phyloP scores from a whole-genome alignment of 2,329 filamentous ascomycete species.

The Davidsoniella eucalypti region DNA sequence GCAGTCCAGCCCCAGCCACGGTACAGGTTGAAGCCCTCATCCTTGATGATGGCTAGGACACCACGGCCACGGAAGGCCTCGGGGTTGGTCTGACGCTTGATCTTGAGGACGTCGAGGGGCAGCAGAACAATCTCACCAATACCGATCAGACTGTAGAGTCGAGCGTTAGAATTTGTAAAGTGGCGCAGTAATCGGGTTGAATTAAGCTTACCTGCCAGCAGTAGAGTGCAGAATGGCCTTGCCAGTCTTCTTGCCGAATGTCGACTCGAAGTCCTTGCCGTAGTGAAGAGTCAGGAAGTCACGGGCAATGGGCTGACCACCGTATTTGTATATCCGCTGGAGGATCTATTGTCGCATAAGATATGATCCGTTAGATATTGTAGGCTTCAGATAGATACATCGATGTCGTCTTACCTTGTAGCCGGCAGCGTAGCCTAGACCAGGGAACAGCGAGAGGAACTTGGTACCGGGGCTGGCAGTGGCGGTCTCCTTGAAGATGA shows the following conservation, averaged over 20 bases:
- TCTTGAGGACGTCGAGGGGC: constrained; percentile 93
- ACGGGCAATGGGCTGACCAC: constrained; percentile 85
- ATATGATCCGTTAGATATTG: not conserved
- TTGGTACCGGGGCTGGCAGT: constrained; percentile 52
- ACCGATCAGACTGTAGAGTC: constrained; percentile 58
- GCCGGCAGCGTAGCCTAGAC: constrained; percentile 88
- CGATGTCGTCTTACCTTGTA: constrained; percentile 53
- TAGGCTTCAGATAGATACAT: not conserved
- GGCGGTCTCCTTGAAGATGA: constrained; percentile 89
- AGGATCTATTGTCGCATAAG: constrained; percentile 40
- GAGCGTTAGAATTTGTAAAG: not conserved
- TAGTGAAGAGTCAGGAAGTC: constrained; percentile 75
- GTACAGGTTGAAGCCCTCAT: constrained; percentile 93
- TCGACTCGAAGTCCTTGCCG: constrained; percentile 64
- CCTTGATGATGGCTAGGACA: constrained; percentile 71
- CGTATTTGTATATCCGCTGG: constrained; percentile 97
- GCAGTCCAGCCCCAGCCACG: constrained; percentile 96
- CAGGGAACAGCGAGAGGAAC: constrained; percentile 91
- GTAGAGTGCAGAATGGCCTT: constrained; percentile 98
- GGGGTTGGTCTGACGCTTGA: constrained; percentile 98
- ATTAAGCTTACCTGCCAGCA: constrained; percentile 54
- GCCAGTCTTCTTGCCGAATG: constrained; percentile 91
- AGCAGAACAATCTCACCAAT: constrained; percentile 94
- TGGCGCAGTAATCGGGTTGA: not conserved
- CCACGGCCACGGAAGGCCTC: constrained; percentile 93